phyloP scores from a whole-genome alignment of 2,329 filamentous ascomycete genomes.

The Sporothrix variecibatus region DNA sequence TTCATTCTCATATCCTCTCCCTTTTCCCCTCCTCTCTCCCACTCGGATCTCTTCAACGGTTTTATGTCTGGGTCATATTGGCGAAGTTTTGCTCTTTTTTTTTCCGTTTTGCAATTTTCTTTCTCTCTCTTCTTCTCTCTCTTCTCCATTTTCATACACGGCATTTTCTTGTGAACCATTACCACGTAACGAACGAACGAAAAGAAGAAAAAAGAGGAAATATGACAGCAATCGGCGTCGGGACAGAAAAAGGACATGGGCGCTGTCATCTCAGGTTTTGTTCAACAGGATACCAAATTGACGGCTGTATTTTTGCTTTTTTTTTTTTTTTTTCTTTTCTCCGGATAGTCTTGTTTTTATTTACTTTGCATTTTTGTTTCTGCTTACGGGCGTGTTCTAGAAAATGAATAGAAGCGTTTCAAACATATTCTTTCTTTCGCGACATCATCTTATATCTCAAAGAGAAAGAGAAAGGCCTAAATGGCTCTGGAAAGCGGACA shows the following conservation, averaged over 20 bases:
- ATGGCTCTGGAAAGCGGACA: background rate
- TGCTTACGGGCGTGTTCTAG: background rate
- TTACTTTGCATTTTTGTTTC: background rate
- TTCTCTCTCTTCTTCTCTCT: background rate
- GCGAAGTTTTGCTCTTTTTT: background rate
- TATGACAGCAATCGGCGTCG: constrained; percentile 9
- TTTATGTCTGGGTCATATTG: constrained; percentile 13
- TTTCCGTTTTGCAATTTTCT: background rate
- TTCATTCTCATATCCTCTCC: background rate
- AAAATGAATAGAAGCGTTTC: background rate
- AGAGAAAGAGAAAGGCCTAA: background rate
- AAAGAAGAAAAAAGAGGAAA: background rate
- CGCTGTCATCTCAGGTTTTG: constrained; percentile 23
- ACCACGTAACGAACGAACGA: background rate
- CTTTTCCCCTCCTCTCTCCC: background rate
- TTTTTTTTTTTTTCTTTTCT: too few relatives aligned
- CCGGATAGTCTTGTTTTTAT: background rate
- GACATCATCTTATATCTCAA: background rate
- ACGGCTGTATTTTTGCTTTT: constrained; percentile 1
- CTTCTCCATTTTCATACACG: background rate
- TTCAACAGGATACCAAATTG: constrained; percentile 26
- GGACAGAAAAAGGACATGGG: constrained; percentile 17
- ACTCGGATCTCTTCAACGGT: constrained; percentile 10
- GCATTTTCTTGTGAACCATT: background rate
- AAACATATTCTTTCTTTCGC: too few relatives aligned